Conservation (phyloP, 1,284 basidiomycete species). For the Pseudozyma pruni region DNA sequence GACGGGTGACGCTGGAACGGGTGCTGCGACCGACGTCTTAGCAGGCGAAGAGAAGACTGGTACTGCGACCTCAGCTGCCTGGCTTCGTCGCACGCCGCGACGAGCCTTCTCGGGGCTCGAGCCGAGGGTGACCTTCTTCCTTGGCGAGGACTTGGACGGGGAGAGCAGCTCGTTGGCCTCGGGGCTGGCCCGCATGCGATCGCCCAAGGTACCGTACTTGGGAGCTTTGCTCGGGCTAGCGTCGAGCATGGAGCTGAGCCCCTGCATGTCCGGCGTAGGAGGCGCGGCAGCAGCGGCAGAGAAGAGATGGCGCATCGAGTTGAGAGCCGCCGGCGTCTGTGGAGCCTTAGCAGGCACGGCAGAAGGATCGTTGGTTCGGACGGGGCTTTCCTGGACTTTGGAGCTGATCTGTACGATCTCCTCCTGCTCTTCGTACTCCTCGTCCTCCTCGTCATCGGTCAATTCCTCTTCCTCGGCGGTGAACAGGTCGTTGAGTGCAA, state of each 20-base stretch:
- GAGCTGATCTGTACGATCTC: slow-evolving; percentile 31
- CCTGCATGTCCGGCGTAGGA: slow-evolving; percentile 31
- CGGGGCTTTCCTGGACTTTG: slow-evolving; percentile 13
- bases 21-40: slow-evolving; percentile 4
- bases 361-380: not conserved
- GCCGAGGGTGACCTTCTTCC: slow-evolving; percentile 10
- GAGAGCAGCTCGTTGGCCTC: slow-evolving; percentile 25
- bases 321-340: slow-evolving; percentile 30
- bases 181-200: slow-evolving; percentile 37
- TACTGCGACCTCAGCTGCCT: slow-evolving; percentile 24
- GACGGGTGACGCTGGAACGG: not conserved
- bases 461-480: slow-evolving; percentile 31
- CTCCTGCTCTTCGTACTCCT: slow-evolving; percentile 24
- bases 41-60: slow-evolving; percentile 1
- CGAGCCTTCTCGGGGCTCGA: slow-evolving; percentile 20
- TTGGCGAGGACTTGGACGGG: slow-evolving; percentile 16
- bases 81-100: slow-evolving; percentile 29
- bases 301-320: slow-evolving; percentile 33
- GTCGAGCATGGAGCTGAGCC: slow-evolving; percentile 19
- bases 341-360: slow-evolving; percentile 5
- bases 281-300: slow-evolving; percentile 21
- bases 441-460: slow-evolving; percentile 44
- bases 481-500: slow-evolving; percentile 41
- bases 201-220: slow-evolving; percentile 33
- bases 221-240: slow-evolving; percentile 13